phyloP scores from a whole-genome alignment of 495 filamentous ascomycete genomes.

The Saxophila tyrrhenica region DNA sequence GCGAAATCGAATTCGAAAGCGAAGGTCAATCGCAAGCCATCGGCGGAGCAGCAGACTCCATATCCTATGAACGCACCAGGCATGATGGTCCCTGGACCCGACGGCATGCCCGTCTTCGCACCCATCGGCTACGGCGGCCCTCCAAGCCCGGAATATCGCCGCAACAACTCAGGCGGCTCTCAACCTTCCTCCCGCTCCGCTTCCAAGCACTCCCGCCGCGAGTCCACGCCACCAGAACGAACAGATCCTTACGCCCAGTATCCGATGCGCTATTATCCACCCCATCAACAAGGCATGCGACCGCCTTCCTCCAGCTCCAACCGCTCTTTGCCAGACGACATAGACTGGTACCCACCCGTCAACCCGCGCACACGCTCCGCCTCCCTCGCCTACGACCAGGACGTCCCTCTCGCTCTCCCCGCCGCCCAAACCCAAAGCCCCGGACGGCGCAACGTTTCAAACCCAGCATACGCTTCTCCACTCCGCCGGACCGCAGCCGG shows the following conservation, averaged over 20 bases:
- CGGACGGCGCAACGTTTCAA: conserved; percentile 11
- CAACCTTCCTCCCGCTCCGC: conserved; percentile 23
- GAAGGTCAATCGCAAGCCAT: conserved; percentile 17
- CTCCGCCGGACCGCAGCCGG: neutral
- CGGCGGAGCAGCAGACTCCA: conserved; percentile 8
- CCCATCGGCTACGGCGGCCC: conserved; percentile 21
- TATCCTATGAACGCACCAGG: conserved; percentile 17
- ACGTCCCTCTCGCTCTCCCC: conserved; percentile 18
- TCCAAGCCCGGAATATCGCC: conserved; percentile 13
- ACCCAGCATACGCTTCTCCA: conserved; percentile 7
- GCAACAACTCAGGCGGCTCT: conserved; percentile 14
- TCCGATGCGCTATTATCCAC: conserved; percentile 16
- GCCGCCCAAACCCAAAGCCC: conserved; percentile 7
- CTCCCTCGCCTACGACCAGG: conserved; percentile 19
- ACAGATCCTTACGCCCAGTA: conserved; percentile 22
- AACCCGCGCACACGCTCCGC: conserved; percentile 16
- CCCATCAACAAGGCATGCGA: conserved; percentile 17
- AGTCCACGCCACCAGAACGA: conserved; percentile 12
- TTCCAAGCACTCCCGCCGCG: conserved; percentile 20
- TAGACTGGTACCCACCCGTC: conserved; percentile 13
- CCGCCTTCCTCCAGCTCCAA: conserved; percentile 25
- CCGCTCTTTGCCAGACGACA: conserved; percentile 20
- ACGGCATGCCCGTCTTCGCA: conserved; percentile 24
- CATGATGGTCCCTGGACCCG: conserved; percentile 26
- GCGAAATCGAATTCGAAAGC: conserved; percentile 18